Evolutionary conservation across 768 basidiomycete genomes (phyloP).

Genomic region (Trametopsis cervina): DNA sequence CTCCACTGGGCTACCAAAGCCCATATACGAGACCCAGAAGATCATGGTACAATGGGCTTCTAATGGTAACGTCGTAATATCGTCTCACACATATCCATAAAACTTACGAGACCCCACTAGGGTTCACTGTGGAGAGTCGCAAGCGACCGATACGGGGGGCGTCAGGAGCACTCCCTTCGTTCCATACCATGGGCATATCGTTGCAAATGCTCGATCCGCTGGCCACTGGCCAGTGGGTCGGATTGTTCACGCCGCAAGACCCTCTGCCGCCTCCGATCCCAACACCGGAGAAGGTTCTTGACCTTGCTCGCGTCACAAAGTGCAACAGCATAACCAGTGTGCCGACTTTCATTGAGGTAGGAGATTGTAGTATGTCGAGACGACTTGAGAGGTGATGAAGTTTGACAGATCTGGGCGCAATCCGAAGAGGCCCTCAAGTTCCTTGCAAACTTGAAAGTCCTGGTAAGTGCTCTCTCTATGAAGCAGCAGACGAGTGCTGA

Average conservation of each 20-base stretch:
- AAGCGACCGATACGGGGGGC: conserved; percentile 14
- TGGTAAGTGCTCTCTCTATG: neutral
- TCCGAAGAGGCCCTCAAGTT: neutral
- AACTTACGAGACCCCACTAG: neutral
- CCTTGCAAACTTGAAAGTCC: conserved; percentile 1
- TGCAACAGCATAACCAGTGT: conserved; percentile 14
- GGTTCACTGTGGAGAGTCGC: conserved; percentile 11
- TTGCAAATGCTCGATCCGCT: neutral
- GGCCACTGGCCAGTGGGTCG: conserved; percentile 13
- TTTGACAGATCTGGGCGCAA: conserved; percentile 9
- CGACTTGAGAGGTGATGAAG: neutral
- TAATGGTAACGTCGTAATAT: conserved; percentile 8
- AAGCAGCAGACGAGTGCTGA: neutral
- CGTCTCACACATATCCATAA: neutral
- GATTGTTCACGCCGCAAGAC: conserved; percentile 17
- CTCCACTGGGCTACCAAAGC: conserved; percentile 25
- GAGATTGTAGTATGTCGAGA: neutral
- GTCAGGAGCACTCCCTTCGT: conserved; percentile 18
- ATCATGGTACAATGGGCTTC: conserved; percentile 14
- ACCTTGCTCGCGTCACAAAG: conserved; percentile 7
- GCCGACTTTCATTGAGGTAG: conserved; percentile 24
- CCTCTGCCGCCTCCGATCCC: conserved; percentile 19
- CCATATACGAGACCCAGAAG: conserved; percentile 15
- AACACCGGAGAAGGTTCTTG: conserved; percentile 17
- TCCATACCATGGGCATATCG: conserved; percentile 14